These are phyloP conservation scores for Aulographum hederae DNA, from an alignment of 2,329 filamentous ascomycete genomes.

Conservation along the genomic window DNA sequence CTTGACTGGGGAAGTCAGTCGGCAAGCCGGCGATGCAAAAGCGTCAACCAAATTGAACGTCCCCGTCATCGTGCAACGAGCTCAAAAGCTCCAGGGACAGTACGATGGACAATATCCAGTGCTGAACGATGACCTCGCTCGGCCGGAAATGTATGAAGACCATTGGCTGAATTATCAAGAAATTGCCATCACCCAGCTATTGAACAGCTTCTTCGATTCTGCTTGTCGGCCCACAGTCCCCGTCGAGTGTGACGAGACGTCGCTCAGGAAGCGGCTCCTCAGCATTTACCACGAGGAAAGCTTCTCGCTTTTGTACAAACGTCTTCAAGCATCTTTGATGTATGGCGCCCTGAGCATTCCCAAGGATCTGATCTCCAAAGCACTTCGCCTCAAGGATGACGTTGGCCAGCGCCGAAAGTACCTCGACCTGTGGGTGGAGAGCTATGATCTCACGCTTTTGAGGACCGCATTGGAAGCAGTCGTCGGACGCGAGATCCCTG, in stretches of 20 bases:
- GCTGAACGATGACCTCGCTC: slow-evolving; percentile 33
- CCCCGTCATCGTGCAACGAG: slow-evolving; percentile 16
- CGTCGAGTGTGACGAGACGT: not conserved
- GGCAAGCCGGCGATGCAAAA: not conserved
- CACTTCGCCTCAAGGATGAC: slow-evolving; percentile 32
- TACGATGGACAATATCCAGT: slow-evolving; percentile 34
- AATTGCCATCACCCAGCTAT: slow-evolving; percentile 38
- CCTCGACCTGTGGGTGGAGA: slow-evolving; percentile 37
- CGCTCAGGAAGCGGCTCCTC: slow-evolving; percentile 30
- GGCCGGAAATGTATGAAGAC: slow-evolving; percentile 43
- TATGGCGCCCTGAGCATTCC: slow-evolving; percentile 39
- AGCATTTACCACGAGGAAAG: slow-evolving; percentile 32
- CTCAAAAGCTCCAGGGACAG: slow-evolving; percentile 9
- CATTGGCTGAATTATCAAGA: slow-evolving; percentile 45
- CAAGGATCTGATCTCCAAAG: slow-evolving; percentile 28
- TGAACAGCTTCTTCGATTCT: slow-evolving; percentile 27
- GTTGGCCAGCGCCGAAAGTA: slow-evolving; percentile 39
- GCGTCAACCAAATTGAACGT: not conserved
- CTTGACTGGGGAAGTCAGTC: not conserved
- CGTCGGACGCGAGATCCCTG: slow-evolving; percentile 32
- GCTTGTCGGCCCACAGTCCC: not conserved
- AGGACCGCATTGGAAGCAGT: slow-evolving; percentile 38
- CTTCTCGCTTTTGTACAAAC: slow-evolving; percentile 33
- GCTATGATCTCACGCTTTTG: slow-evolving; percentile 34
- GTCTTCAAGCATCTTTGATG: slow-evolving; percentile 37